Evolutionary conservation across 306 rosid species (phyloP).

Genomic region (Sicyos edulis): DNA sequence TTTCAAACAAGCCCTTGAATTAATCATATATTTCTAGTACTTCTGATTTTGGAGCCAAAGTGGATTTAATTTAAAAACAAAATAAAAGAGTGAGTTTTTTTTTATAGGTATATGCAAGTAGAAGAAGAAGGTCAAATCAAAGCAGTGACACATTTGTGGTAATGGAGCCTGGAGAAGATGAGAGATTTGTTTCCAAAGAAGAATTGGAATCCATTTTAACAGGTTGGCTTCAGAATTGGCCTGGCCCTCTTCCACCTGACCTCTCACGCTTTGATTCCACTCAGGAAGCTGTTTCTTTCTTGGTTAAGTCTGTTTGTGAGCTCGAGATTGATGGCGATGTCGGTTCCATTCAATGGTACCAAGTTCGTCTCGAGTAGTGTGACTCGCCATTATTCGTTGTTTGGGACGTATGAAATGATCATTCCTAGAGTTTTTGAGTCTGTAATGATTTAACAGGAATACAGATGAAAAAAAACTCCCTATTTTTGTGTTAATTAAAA

Average conservation of each 20-base stretch:
- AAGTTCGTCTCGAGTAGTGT: constrained; percentile 59
- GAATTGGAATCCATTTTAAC: constrained; percentile 54
- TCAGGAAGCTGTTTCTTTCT: constrained; percentile 76
- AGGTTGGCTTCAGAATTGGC: constrained; percentile 73
- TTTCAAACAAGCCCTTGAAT: too few relatives aligned
- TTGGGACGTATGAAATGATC: too few relatives aligned
- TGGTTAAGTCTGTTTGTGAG: constrained; percentile 66
- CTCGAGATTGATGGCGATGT: constrained; percentile 78
- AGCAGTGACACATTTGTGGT: constrained; percentile 68
- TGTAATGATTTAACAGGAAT: too few relatives aligned
- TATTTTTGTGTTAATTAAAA: too few relatives aligned
- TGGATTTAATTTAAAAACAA: too few relatives aligned
- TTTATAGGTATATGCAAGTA: constrained; percentile 42
- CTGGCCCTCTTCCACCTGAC: constrained; percentile 71
- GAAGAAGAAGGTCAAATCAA: constrained; percentile 62
- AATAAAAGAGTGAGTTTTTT: not conserved
- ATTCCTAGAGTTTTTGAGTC: too few relatives aligned
- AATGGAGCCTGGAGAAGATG: constrained; percentile 77
- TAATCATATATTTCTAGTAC: too few relatives aligned
- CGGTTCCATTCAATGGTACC: constrained; percentile 81
- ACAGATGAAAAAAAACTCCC: too few relatives aligned
- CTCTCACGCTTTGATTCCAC: constrained; percentile 57
- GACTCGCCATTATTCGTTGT: too few relatives aligned
- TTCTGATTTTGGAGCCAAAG: too few relatives aligned
- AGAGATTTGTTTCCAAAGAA: constrained; percentile 67